Base-by-base conservation (phyloP, 2,329 filamentous ascomycete genomes). In the Neopestalotiopsis clavispora region DNA sequence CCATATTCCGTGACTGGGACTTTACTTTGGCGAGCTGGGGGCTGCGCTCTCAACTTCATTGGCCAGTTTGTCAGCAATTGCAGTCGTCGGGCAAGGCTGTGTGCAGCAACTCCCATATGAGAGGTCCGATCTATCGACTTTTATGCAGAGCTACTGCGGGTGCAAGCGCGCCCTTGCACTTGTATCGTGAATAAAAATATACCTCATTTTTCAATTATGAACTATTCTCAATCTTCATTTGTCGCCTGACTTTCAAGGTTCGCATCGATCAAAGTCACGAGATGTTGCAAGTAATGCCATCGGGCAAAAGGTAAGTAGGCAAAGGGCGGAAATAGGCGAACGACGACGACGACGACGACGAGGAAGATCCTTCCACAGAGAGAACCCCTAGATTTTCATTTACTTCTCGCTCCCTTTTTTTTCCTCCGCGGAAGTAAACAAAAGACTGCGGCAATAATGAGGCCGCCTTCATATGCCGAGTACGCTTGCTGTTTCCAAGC, bases 131-230 rank as follows among this genome's bases (percentile, higher is more conserved):
- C 23, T 60, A 59, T 67, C 56, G 65, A 60, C 32, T 32, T n/a
- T 67, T 62, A 67, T 67, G 66, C 66, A 67, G 17, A 60, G 17
- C 23, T 58, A 63, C 66, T 67, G 66, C 58, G n/a, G 65, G 45
- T 23, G 42, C 17, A 34, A n/a, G 45, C 17, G 45, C 45, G 17
- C n/a, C 42, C 42, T 17, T 45, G 13, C 17, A 14, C 42, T 14
- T 17, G 52, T 34, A 4, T 60, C 23, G 32, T 56, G 58, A 62
- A 57, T 34, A 63, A 52, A 67, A 67, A 67, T 67, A 67, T 60
- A 67, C 65, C 23, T 30, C n/a, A 34, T 28, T 57, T 23, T 28
- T 28, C 23, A 28, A 28, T 28, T 28, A 28, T 28, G 17, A 45
- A 23, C 17, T 12, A 62, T 14, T n/a, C 28, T 23, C 12, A 7